Percentiles rank a stretch among this genome's conserved stretches.
phyloP scores from a whole-genome alignment of 371 early-diverging fungal genomes.

The Apophysomyces ossiformis region DNA sequence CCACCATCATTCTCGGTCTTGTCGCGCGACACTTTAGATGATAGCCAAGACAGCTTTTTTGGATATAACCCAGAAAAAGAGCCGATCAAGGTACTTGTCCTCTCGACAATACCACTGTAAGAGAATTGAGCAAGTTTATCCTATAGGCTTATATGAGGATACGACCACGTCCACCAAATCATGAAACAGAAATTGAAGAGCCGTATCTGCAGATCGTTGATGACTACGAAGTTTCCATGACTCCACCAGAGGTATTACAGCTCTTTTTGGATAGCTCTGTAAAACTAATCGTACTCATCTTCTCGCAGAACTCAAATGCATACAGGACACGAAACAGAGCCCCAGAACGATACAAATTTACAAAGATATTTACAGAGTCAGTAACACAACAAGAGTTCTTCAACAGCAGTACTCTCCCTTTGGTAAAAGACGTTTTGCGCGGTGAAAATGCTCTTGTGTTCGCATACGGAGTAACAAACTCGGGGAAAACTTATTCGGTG shows the following conservation, averaged over 20 bases:
- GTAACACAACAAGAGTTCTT: constrained; percentile 62
- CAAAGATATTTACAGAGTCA: constrained; percentile 61
- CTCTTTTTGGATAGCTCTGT: not conserved
- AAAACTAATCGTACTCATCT: not conserved
- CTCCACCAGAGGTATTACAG: constrained; percentile 44
- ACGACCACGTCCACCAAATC: constrained; percentile 32
- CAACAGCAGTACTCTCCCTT: constrained; percentile 60
- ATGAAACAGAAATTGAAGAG: constrained; percentile 15
- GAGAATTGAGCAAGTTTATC: not conserved
- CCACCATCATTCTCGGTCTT: not conserved
- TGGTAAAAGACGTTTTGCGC: constrained; percentile 52
- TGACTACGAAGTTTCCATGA: constrained; percentile 50
- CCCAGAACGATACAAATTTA: constrained; percentile 66
- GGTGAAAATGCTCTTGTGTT: constrained; percentile 73
- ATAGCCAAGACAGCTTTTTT: constrained; percentile 23
- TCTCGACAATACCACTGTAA: too few species aligned
- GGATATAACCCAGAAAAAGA: constrained; percentile 35
- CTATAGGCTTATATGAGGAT: constrained; percentile 52
- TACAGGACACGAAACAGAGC: constrained; percentile 49
- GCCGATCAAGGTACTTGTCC: constrained; percentile 25
- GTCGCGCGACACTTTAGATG: constrained; percentile 1
- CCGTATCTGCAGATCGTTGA: constrained; percentile 57
- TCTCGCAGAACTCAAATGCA: constrained; percentile 35
- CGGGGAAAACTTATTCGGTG: constrained; percentile 82
- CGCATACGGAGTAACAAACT: constrained; percentile 81